These are phyloP conservation scores for Erodium trifolium DNA, from an alignment of 441 rosid species.

Conservation along the genomic window DNA sequence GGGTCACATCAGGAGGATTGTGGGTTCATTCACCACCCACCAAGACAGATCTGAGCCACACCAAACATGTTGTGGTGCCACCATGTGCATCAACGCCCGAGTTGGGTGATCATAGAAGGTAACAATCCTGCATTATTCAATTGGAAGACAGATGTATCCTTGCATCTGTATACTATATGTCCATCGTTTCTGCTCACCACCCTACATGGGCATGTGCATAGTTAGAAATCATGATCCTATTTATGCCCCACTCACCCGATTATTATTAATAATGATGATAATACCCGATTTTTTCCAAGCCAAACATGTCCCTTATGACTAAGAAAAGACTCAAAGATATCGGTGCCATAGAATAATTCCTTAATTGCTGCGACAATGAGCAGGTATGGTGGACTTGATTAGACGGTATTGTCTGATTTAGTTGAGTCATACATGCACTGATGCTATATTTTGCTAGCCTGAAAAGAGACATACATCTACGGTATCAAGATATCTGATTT, in stretches of 20 bases:
- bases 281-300: neutral
- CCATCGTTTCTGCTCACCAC: neutral
- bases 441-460: neutral
- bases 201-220: conserved; percentile 9
- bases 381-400: conserved; percentile 3
- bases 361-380: too few species aligned
- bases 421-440: conserved; percentile 4
- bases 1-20: conserved; percentile 6
- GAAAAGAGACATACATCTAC: neutral
- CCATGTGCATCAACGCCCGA: conserved; percentile 8
- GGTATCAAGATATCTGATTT: conserved; percentile 6
- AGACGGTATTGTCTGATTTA: conserved; percentile 6
- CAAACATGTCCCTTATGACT: neutral
- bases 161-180: neutral
- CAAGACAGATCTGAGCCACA: neutral
- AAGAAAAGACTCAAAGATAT: conserved; percentile 7
- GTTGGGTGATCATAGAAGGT: conserved; percentile 1
- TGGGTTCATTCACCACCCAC: conserved; percentile 11
- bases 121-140: conserved; percentile 10
- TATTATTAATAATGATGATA: neutral
- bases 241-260: conserved; percentile 9
- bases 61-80: conserved; percentile 9
- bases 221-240: neutral
- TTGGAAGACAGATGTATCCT: neutral
- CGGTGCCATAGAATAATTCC: neutral